Base-by-base conservation (phyloP, 2,329 filamentous ascomycete species). In the Sclerotinia glacialis region DNA sequence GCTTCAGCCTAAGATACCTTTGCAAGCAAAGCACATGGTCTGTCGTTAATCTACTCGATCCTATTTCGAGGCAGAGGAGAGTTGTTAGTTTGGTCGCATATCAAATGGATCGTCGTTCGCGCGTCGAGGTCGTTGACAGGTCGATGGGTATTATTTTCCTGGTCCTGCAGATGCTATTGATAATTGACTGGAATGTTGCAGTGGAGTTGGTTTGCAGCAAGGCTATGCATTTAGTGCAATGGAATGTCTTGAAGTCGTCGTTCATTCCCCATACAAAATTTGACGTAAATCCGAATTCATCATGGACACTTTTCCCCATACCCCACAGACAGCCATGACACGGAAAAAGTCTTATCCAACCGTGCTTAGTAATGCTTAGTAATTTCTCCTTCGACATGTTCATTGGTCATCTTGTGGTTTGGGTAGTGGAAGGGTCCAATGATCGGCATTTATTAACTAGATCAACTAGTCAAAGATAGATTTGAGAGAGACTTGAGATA, bases 291-390 rank as follows among this genome's bases (percentile, higher is more conserved):
- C 55, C 49, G 54, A 31, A 50, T 26, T 49, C 63, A 21, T 58
- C 18, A 21, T 54, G 21, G n/a, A 14, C 31, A 14, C 31, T 11
- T 56, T 50, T 46, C 50, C 65, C 59, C 50, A 56, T 64, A 67
- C 65, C 65, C 65, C 59, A 67, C 60, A 67, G 37, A 64, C 23
- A 16, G 11, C 46, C n/a, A 26, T 14, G 40, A 23, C 12, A 40
- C 21, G 44, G 64, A 56, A 31, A 50, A 61, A 65, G 34, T 37
- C 26, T 34, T 60, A 60, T 31, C 9, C 54, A 18, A 12, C 6
- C 3, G 3, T 8, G 44, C 44, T 65, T 52, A 60, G 21, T 65
- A 60, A 65, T 34, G n/a, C n/a, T n/a, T n/a, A n/a, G n/a, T n/a
- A n/a, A n/a, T n/a, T n/a, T 16, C 0, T 26, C 6, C 5, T 2